Base-by-base conservation (phyloP, 148 eudicot genomes). In the Heliosperma pusillum region DNA sequence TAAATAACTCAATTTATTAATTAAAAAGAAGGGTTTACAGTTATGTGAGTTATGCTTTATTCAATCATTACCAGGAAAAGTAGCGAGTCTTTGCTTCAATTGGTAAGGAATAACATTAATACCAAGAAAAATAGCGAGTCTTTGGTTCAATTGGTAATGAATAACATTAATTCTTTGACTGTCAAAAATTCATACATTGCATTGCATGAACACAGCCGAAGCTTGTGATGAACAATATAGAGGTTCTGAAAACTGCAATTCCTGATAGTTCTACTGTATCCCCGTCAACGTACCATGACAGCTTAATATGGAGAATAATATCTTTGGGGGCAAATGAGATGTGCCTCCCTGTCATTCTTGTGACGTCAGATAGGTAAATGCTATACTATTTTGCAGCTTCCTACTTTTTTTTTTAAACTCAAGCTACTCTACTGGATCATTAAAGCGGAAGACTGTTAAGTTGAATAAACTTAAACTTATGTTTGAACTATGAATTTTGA, bases 321-420 rank as follows among this genome's bases (percentile, higher is more conserved):
- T 90, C 97, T 72, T 79, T 94, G 86, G 96, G 97, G 55, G 96
- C 87, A 17, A 94, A 94, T 80, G 97, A 94, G 86, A 90, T 86
- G 84, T 87, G 90, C 77, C 87, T 94, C 62, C 98, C 98, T 52
- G 80, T 91, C 74, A 76, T 94, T 80, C 85, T 94, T 75, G 88
- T 90, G 26, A 91, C 98, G 66, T 94, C 98, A 19, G 93, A 92
- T 83, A 85, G 98, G 98, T 94, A 88, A 82, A 66, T 80, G 52
- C 58, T 22, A 27, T 56, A 44, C 66, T 45, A 53, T 45, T 66
- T 15, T 21, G 30, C 53, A 16, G 30, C 33, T 56, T 10, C 30
- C 65, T 47, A 7, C 20, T 52, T 70, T 36, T 13, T 50, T 61
- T 58, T n/a, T n/a, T n/a, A n/a, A n/a, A 15, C 52, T 53, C 62